Conservation (phyloP, 805 yeast species). For the Komagataella kurtzmanii region DNA sequence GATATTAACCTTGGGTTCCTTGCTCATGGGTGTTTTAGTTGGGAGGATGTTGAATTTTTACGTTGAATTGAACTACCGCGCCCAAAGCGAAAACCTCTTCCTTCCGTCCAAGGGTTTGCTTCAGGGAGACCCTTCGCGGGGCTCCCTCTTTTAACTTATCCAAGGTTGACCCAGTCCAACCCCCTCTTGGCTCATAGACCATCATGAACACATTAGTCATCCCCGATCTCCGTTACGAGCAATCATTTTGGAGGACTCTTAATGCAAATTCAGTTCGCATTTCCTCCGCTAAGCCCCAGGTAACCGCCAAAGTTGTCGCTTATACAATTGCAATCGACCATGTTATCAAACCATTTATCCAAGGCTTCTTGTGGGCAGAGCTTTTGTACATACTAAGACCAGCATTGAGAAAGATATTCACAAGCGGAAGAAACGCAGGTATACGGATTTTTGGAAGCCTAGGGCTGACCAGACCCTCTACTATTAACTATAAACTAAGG, state of each 20-base stretch:
- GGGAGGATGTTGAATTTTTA: not conserved
- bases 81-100: constrained; percentile 2
- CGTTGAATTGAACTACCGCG: not conserved
- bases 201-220: constrained; percentile 11
- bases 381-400: constrained; percentile 23
- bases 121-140: not conserved
- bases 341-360: constrained; percentile 40
- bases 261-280: constrained; percentile 12
- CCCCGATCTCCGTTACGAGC: constrained; percentile 61
- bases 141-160: not conserved
- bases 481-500: not conserved
- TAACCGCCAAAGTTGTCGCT: constrained; percentile 30
- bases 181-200: not conserved
- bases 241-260: constrained; percentile 36
- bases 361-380: constrained; percentile 34
- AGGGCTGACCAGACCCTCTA: not conserved
- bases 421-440: constrained; percentile 12
- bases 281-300: constrained; percentile 17
- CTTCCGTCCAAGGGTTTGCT: not conserved
- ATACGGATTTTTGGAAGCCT: constrained; percentile 5
- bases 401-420: constrained; percentile 11
- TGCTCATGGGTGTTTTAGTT: constrained; percentile 8
- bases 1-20: constrained; percentile 76
- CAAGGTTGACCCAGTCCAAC: not conserved
- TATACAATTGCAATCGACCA: constrained; percentile 40